These are phyloP conservation scores for Scutellaria galericulata DNA, from an alignment of 257 asterid genomes.

Conservation along the genomic window DNA sequence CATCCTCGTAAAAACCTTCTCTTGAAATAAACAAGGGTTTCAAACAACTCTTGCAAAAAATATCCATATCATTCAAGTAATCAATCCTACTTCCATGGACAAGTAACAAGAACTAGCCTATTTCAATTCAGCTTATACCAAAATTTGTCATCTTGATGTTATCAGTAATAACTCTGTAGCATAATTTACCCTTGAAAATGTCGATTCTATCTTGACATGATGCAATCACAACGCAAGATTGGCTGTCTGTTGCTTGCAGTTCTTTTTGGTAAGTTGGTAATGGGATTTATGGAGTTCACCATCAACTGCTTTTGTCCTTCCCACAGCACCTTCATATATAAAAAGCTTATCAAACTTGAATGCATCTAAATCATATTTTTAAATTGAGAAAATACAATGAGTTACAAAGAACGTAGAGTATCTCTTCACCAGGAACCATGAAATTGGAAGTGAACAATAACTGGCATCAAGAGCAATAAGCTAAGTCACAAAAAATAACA, in stretches of 20 bases:
- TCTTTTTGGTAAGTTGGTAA: background rate
- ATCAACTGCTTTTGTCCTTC: constrained; percentile 54
- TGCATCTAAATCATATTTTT: background rate
- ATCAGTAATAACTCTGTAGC: background rate
- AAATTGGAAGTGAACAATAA: no score
- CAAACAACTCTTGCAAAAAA: no score
- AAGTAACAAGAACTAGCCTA: background rate
- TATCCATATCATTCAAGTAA: background rate
- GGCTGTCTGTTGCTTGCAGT: constrained; percentile 1
- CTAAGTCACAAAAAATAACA: no score
- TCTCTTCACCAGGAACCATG: no score
- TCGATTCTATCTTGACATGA: background rate
- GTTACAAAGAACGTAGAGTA: background rate
- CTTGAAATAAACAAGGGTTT: no score
- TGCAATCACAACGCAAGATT: background rate
- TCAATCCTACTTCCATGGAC: background rate
- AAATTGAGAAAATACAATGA: background rate
- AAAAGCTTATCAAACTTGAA: constrained; percentile 16
- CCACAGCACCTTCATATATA: constrained; percentile 71
- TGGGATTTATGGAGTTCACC: constrained; percentile 12
- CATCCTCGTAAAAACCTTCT: no score
- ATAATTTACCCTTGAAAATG: background rate
- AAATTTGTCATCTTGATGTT: background rate
- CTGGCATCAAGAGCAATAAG: no score
- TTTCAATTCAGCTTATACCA: background rate